Evolutionary conservation across 352 stramenopile genomes (phyloP).

Genomic region (Globisporangium parvum): DNA sequence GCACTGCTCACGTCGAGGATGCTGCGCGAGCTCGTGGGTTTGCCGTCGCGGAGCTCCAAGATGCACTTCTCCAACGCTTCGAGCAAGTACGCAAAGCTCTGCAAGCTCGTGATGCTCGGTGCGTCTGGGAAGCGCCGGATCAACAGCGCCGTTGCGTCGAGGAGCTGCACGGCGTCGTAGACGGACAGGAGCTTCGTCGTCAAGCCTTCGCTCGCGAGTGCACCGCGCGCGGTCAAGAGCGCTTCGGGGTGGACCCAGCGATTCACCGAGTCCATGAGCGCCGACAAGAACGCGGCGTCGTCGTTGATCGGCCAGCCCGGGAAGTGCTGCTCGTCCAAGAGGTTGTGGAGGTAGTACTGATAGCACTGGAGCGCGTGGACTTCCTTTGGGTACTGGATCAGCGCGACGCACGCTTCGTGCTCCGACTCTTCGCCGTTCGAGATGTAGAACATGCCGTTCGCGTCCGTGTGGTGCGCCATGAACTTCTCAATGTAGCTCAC

Average conservation of each 20-base stretch:
- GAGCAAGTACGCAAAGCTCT: slow-evolving; percentile 64
- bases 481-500: slow-evolving; percentile 85
- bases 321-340: slow-evolving; percentile 80
- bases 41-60: slow-evolving; percentile 57
- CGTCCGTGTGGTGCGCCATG: slow-evolving; percentile 64
- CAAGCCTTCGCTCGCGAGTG: slow-evolving; percentile 30
- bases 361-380: slow-evolving; percentile 84
- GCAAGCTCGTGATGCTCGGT: slow-evolving; percentile 45
- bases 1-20: slow-evolving; percentile 47
- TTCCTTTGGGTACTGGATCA: slow-evolving; percentile 81
- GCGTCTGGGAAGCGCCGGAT: slow-evolving; percentile 72
- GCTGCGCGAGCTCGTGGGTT: slow-evolving; percentile 9
- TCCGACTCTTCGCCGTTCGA: slow-evolving; percentile 55
- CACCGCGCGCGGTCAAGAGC: slow-evolving; percentile 32
- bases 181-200: slow-evolving; percentile 62
- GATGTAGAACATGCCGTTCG: slow-evolving; percentile 69
- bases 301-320: slow-evolving; percentile 88
- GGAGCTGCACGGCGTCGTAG: slow-evolving; percentile 64
- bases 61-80: slow-evolving; percentile 79
- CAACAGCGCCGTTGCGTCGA: slow-evolving; percentile 64
- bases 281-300: slow-evolving; percentile 60
- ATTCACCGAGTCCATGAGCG: slow-evolving; percentile 71
- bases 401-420: slow-evolving; percentile 70
- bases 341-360: slow-evolving; percentile 85
- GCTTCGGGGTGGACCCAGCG: slow-evolving; percentile 69